Evolutionary conservation across 306 rosid genomes (phyloP).

Genomic region (Alnus rubra): DNA sequence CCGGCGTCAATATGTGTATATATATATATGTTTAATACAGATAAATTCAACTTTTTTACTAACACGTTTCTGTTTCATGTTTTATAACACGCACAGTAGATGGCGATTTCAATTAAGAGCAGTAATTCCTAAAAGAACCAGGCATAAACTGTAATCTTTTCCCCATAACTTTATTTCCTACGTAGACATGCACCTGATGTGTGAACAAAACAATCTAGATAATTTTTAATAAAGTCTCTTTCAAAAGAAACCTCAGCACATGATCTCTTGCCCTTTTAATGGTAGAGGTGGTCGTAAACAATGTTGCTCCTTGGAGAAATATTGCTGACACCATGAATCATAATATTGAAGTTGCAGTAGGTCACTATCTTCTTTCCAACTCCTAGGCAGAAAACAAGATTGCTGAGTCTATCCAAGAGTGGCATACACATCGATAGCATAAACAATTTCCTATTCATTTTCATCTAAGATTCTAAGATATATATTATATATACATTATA

Average conservation of each 20-base stretch:
- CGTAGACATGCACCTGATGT: not conserved
- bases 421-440: slow-evolving; percentile 5
- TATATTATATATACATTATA: too few relatives aligned
- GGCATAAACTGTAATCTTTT: not conserved
- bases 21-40: too few relatives aligned
- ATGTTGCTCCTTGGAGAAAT: not conserved
- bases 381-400: not conserved
- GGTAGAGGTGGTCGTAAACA: not conserved
- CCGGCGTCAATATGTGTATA: too few relatives aligned
- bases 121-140: not conserved
- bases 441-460: not conserved
- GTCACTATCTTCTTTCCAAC: not conserved
- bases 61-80: too few relatives aligned
- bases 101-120: not conserved
- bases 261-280: not conserved
- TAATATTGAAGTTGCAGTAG: not conserved
- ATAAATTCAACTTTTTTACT: too few relatives aligned
- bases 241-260: not conserved
- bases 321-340: slow-evolving; percentile 2
- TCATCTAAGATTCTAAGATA: too few relatives aligned
- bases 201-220: not conserved
- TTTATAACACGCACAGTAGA: not conserved
- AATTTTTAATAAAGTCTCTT: not conserved
- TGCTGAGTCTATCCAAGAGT: slow-evolving; percentile 5
- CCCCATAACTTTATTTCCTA: not conserved